Evolutionary conservation across 805 yeast genomes (phyloP), one percentile per base, ranked within the genome.

Genomic region (Lachancea thermotolerans): DNA sequence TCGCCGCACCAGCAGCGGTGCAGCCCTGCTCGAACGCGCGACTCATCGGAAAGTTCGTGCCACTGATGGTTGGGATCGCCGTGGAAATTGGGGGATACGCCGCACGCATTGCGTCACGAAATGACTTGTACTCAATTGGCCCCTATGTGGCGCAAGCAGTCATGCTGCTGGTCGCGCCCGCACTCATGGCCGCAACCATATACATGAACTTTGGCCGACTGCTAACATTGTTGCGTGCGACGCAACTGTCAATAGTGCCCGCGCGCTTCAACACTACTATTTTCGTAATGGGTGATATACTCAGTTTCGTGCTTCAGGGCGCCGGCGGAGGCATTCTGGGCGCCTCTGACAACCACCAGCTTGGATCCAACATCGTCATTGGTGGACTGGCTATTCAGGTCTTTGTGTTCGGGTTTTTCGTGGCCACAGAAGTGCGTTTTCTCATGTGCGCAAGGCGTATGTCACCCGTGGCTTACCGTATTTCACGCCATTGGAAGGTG

Each of bases 331-430:
- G 64, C 2, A 35, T 62, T n/a, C 39, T 51, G 50, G 44, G 56
- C 5, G 12, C 37, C 12, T 18, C 14, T 7, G 37, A 30, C 18
- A 18, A 34, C n/a, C 10, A 27, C 2, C 32, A 33, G 2, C 35
- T 47, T 36, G 67, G 64, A 17, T 37, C 46, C 36, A 40, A 47
- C 2, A 33, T 65, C 12, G 46, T 59, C 18, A 42, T 60, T 31
- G 62, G 42, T 12, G 68, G 68, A n/a, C 46, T 65, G 16, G 44
- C 50, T 35, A 48, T 65, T 7, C 67, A 64, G 44, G 41, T 64
- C 11, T 37, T 48, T 1, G 54, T 58, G 30, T 60, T 64, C 40
- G 56, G 51, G 3, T n/a, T 57, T 12, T 65, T 65, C 43, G 35
- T 56, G 12, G 30, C 51, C 28, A 43, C 50, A 8, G 49, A 51